Evolutionary conservation across 2,329 filamentous ascomycete genomes (phyloP).

Genomic region (Arthrinium phaeospermum): DNA sequence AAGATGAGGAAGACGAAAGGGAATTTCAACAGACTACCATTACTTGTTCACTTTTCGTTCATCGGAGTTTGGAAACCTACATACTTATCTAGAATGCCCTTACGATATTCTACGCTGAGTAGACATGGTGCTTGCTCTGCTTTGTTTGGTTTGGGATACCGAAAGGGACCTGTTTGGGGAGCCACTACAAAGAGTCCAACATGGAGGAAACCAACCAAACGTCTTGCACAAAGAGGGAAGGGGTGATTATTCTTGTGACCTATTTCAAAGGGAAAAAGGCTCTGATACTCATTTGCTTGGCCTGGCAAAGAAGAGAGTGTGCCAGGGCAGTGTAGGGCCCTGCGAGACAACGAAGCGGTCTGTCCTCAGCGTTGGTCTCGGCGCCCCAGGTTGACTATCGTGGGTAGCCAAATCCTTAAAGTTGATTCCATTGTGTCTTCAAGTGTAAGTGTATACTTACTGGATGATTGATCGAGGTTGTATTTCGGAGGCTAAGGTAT

Average conservation of each 20-base stretch:
- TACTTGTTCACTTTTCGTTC: neutral
- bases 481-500: neutral
- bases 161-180: neutral
- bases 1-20: neutral
- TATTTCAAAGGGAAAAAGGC: neutral
- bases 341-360: neutral
- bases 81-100: neutral
- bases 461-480: neutral
- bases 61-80: neutral
- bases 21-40: neutral
- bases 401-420: neutral
- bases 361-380: neutral
- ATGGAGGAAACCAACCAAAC: neutral
- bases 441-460: neutral
- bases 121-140: neutral
- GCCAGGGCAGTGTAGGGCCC: neutral
- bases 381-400: neutral
- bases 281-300: neutral
- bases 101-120: neutral
- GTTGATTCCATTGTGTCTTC: neutral
- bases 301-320: neutral
- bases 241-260: neutral
- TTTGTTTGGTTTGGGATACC: constrained; percentile 14
- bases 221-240: neutral
- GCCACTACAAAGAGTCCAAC: neutral